phyloP scores from a whole-genome alignment of 192 early-diverging fungal genomes.

The Spizellomyces sp. region DNA sequence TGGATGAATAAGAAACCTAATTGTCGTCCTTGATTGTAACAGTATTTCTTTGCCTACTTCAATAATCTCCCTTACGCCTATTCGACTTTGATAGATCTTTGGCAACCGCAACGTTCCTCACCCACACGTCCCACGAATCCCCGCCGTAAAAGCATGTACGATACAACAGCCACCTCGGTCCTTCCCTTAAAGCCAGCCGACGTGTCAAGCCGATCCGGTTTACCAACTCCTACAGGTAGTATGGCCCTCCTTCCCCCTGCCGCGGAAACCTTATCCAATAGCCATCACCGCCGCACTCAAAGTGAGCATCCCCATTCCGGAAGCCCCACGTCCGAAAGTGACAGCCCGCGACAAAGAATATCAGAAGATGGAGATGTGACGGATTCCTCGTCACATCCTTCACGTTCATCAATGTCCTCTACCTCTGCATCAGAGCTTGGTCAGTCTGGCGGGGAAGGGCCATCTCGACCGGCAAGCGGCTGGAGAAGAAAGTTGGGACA shows the following conservation, averaged over 20 bases:
- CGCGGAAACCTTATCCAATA: too few relatives aligned
- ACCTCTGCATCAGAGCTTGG: slow-evolving; percentile 14
- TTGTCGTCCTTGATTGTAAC: too few relatives aligned
- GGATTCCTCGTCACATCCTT: neutral
- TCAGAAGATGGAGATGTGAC: neutral
- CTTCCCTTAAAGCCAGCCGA: slow-evolving; percentile 20
- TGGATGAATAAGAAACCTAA: too few relatives aligned
- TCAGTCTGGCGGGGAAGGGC: too few relatives aligned
- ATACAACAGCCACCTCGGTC: neutral
- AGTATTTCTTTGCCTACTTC: slow-evolving; percentile 71
- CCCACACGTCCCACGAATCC: neutral
- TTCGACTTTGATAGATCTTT: slow-evolving; percentile 27
- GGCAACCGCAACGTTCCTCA: neutral
- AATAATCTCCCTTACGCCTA: slow-evolving; percentile 43
- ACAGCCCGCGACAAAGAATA: neutral
- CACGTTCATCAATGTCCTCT: neutral
- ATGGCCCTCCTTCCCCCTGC: neutral
- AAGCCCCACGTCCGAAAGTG: slow-evolving; percentile 27
- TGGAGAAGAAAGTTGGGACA: slow-evolving; percentile 20
- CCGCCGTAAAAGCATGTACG: slow-evolving; percentile 24
- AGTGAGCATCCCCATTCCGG: neutral
- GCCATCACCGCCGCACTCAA: neutral
- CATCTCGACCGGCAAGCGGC: too few relatives aligned
- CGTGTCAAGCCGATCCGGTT: neutral
- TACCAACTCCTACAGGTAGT: neutral